Conservation (phyloP, 106 monocot species). For the Dactylorhiza incarnata region DNA sequence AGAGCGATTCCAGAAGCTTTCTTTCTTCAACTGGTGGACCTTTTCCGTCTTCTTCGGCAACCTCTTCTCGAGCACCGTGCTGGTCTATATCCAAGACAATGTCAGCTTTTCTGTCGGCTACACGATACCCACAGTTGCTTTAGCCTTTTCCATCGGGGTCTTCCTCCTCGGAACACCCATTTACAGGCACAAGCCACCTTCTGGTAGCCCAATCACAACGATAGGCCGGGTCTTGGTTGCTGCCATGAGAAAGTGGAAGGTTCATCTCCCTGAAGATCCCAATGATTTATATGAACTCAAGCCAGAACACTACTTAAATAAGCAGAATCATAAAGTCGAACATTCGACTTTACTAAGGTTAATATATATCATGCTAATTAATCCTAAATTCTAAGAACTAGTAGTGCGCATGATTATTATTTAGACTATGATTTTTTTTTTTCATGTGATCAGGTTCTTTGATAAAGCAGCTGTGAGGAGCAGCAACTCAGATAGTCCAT, state of each 20-base stretch:
- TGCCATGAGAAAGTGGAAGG: background rate
- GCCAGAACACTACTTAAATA: background rate
- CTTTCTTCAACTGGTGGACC: slow-evolving; percentile 10
- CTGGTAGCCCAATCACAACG: slow-evolving; percentile 2
- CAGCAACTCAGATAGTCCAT: background rate
- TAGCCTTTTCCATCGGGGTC: background rate
- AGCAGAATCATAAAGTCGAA: background rate
- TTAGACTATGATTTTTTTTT: no score
- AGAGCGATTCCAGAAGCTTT: background rate
- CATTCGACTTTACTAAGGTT: background rate
- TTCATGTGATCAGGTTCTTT: slow-evolving; percentile 26
- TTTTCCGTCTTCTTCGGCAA: slow-evolving; percentile 4
- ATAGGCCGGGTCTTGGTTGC: slow-evolving; percentile 1
- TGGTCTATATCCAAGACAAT: slow-evolving; percentile 1
- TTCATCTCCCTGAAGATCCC: background rate
- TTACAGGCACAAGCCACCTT: background rate
- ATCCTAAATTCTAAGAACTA: no score
- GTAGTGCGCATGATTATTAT: no score
- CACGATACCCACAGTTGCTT: background rate
- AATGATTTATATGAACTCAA: background rate
- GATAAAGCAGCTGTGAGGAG: slow-evolving; percentile 19
- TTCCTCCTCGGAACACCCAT: background rate
- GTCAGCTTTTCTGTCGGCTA: slow-evolving; percentile 1
- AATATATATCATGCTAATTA: background rate
- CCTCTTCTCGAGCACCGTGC: slow-evolving; percentile 5